phyloP scores from a whole-genome alignment of 2,329 filamentous ascomycete species.

The Colletotrichum coccodes region DNA sequence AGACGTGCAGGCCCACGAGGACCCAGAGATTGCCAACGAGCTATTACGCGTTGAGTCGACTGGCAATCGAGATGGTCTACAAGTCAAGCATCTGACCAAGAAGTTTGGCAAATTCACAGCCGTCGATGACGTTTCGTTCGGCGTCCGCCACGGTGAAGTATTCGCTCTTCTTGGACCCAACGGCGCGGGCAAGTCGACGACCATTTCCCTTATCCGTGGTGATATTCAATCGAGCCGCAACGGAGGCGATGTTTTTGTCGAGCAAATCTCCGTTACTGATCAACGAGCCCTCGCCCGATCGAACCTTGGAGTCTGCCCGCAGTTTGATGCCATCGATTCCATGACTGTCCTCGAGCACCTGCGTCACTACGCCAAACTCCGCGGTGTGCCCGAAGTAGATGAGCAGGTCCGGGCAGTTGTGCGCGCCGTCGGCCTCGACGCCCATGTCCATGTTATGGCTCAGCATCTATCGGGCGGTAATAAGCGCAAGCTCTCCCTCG shows the following conservation, averaged over 20 bases:
- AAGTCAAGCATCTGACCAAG: slow-evolving; percentile 83
- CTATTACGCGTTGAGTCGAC: slow-evolving; percentile 64
- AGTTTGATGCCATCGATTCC: slow-evolving; percentile 86
- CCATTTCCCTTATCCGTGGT: slow-evolving; percentile 87
- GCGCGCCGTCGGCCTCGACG: slow-evolving; percentile 78
- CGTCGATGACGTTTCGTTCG: slow-evolving; percentile 90
- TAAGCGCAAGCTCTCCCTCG: slow-evolving; percentile 88
- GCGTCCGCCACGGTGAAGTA: slow-evolving; percentile 81
- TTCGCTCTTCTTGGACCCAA: slow-evolving; percentile 92
- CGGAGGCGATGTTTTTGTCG: slow-evolving; percentile 84
- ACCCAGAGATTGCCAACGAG: slow-evolving; percentile 74
- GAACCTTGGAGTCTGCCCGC: slow-evolving; percentile 89
- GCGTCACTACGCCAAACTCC: slow-evolving; percentile 85
- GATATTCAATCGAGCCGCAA: slow-evolving; percentile 78
- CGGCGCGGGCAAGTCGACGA: slow-evolving; percentile 91
- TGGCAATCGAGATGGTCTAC: slow-evolving; percentile 69
- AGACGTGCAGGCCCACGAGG: slow-evolving; percentile 43
- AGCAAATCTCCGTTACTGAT: slow-evolving; percentile 78
- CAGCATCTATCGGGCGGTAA: slow-evolving; percentile 87
- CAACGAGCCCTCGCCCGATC: slow-evolving; percentile 78
- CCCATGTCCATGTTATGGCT: slow-evolving; percentile 79
- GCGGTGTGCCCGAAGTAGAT: slow-evolving; percentile 79
- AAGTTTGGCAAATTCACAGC: slow-evolving; percentile 79
- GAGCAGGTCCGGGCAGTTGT: slow-evolving; percentile 84
- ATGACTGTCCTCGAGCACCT: slow-evolving; percentile 93